These are phyloP conservation scores for Serendipita sp. DNA, from an alignment of 768 basidiomycete species.

Conservation along the genomic window DNA sequence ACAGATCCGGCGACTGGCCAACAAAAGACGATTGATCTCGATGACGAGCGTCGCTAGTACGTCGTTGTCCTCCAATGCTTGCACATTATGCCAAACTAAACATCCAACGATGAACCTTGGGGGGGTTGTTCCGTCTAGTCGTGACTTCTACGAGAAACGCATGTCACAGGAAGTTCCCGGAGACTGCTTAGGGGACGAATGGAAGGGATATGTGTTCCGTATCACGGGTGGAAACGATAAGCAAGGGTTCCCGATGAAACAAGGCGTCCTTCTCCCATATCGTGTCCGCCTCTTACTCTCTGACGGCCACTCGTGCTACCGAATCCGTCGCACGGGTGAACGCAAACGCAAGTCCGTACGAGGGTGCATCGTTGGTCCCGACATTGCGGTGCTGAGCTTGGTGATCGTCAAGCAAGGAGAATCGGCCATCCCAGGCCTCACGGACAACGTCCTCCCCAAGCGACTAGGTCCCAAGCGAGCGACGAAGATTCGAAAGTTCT, in stretches of 20 bases:
- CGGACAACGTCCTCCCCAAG: constrained; percentile 86
- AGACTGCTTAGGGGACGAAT: constrained; percentile 87
- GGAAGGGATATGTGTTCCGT: constrained; percentile 90
- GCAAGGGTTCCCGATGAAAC: constrained; percentile 99
- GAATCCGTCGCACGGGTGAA: constrained; percentile 79
- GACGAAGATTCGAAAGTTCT: constrained; percentile 93
- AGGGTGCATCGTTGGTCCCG: constrained; percentile 93
- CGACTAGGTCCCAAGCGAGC: constrained; percentile 93
- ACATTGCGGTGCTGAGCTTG: constrained; percentile 87
- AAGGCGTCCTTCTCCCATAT: constrained; percentile 88
- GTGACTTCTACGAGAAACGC: constrained; percentile 94
- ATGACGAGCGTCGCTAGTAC: constrained; percentile 77
- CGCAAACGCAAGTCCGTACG: constrained; percentile 98
- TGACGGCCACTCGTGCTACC: constrained; percentile 97
- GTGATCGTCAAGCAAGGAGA: constrained; percentile 97
- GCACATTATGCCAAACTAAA: background rate
- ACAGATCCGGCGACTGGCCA: constrained; percentile 90
- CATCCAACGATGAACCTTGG: too few species aligned
- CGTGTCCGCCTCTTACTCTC: constrained; percentile 88
- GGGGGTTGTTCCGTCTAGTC: constrained; percentile 39
- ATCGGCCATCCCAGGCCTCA: constrained; percentile 74
- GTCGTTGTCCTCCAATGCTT: constrained; percentile 16
- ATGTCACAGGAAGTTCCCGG: constrained; percentile 88
- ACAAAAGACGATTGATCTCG: constrained; percentile 91
- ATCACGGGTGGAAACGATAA: constrained; percentile 98